phyloP scores from a whole-genome alignment of 1,139 yeast species.

The Schizosaccharomyces versatilis region DNA sequence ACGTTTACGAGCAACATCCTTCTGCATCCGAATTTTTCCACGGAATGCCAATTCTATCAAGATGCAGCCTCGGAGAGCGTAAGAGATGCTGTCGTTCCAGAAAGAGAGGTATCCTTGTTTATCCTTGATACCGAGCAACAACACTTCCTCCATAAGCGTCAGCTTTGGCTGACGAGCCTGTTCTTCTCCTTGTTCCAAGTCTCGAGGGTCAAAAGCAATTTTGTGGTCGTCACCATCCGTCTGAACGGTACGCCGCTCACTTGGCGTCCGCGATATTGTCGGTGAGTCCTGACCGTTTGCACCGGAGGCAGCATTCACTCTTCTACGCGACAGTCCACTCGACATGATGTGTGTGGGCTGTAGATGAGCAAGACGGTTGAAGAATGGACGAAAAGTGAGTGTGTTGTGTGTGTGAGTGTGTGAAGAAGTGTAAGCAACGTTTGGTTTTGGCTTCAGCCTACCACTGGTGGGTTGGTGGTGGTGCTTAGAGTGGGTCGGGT shows the following conservation, averaged over 20 bases:
- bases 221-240: slow-evolving; percentile 27
- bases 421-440: too few relatives aligned
- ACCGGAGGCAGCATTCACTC: background rate
- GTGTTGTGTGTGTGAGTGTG: too few relatives aligned
- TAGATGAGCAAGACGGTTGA: too few relatives aligned
- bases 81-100: slow-evolving; percentile 95
- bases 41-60: slow-evolving; percentile 78
- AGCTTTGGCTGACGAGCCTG: slow-evolving; percentile 39
- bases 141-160: slow-evolving; percentile 89
- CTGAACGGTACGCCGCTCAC: background rate
- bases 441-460: too few relatives aligned
- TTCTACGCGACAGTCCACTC: slow-evolving; percentile 2
- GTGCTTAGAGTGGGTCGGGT: too few relatives aligned
- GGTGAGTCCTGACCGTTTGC: background rate
- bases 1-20: slow-evolving; percentile 82
- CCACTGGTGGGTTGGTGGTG: too few relatives aligned
- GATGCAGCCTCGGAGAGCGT: slow-evolving; percentile 87
- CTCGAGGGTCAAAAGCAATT: slow-evolving; percentile 68
- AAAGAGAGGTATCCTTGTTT: slow-evolving; percentile 82
- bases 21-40: slow-evolving; percentile 67
- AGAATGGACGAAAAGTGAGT: too few relatives aligned
- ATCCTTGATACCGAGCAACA: slow-evolving; percentile 79
- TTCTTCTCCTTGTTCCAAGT: slow-evolving; percentile 30
- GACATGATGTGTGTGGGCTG: background rate
- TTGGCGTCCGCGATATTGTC: background rate